Base-by-base conservation (phyloP, 257 asterid genomes). In the Sherardia arvensis region DNA sequence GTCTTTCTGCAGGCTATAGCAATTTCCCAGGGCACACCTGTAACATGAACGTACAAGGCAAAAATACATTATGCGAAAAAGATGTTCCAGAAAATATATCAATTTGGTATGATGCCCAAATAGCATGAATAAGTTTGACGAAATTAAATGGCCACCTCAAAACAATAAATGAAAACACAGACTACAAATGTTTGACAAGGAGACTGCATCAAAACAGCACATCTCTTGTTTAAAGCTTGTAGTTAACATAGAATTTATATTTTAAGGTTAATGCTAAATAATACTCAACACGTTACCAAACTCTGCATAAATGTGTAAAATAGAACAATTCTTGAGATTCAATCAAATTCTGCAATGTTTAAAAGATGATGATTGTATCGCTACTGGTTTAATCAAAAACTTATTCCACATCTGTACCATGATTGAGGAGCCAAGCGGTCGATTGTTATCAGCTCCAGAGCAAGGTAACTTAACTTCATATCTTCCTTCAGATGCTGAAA, bases 351-450 rank as follows among this genome's bases (percentile, higher is more conserved):
- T 2, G 20, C n/a, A 43, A 17, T 15, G 7, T 43, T 43, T 20
- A 43, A 43, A 43, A 43, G 51, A 43, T 15, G 18, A 32, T 0
- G 23, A 28, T 10, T 20, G 43, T n/a, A 22, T 10, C 17, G 2
- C 40, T 25, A 60, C 57, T 51, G 9, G 58, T 32, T 48, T 27
- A 23, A 23, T 40, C 55, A n/a, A 48, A 69, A 55, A 54, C 56
- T 26, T 61, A 2, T 29, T 25, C 20, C 56, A 43, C 48, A 21
- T 66, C 49, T 47, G 69, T 89, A 88, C 99, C 99, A 93, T 66
- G 97, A 78, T 78, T 93, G 97, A 75, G 97, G 91, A 77, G 96
- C 95, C 76, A 93, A 81, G 64, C 96, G 96, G 74, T 93, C 99
- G 10, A 91, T 87, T 64, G 96, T 84, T 82, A 90, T 73, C 79